A percentile compares a stretch with the other conserved stretches of the same genome.
Evolutionary conservation across 257 asterid species (phyloP).

Genomic region (Solanum rostratum): DNA sequence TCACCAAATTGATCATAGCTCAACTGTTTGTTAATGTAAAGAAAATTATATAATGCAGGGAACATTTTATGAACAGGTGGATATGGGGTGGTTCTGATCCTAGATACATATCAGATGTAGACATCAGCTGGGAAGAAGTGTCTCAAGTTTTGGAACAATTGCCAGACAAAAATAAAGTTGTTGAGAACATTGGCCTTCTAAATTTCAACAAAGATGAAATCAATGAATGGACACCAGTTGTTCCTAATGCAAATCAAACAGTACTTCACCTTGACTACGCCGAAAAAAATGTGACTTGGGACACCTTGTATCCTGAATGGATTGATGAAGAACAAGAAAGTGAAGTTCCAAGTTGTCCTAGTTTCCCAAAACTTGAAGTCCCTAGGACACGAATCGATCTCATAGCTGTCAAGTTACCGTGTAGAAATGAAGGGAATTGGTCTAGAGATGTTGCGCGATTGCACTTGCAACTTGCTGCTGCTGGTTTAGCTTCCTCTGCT

Average conservation of each 20-base stretch:
- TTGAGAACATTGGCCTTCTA: slow-evolving; percentile 41
- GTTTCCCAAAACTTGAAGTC: slow-evolving; percentile 40
- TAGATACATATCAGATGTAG: slow-evolving; percentile 45
- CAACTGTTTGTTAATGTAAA: background rate
- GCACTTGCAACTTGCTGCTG: slow-evolving; percentile 71
- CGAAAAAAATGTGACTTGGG: slow-evolving; percentile 62
- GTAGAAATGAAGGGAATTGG: slow-evolving; percentile 69
- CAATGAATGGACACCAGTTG: slow-evolving; percentile 33
- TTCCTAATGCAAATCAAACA: slow-evolving; percentile 37
- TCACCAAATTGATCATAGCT: background rate
- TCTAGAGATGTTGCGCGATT: slow-evolving; percentile 67
- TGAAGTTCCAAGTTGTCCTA: slow-evolving; percentile 65
- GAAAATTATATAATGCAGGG: slow-evolving; percentile 50
- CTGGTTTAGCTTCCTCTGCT: slow-evolving; percentile 43
- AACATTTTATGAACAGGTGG: slow-evolving; percentile 64
- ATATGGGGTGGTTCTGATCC: slow-evolving; percentile 61
- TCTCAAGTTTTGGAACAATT: background rate
- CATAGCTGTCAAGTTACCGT: slow-evolving; percentile 74
- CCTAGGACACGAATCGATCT: slow-evolving; percentile 56
- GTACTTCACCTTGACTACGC: slow-evolving; percentile 37
- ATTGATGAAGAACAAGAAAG: slow-evolving; percentile 83
- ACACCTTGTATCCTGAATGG: slow-evolving; percentile 73
- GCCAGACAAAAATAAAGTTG: background rate
- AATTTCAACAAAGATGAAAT: slow-evolving; percentile 58
- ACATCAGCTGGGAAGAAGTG: slow-evolving; percentile 40